Percentiles rank a stretch among this genome's conserved stretches.
These are phyloP conservation scores for Quercus phellos DNA, from an alignment of 331 rosid genomes.

Conservation along the genomic window DNA sequence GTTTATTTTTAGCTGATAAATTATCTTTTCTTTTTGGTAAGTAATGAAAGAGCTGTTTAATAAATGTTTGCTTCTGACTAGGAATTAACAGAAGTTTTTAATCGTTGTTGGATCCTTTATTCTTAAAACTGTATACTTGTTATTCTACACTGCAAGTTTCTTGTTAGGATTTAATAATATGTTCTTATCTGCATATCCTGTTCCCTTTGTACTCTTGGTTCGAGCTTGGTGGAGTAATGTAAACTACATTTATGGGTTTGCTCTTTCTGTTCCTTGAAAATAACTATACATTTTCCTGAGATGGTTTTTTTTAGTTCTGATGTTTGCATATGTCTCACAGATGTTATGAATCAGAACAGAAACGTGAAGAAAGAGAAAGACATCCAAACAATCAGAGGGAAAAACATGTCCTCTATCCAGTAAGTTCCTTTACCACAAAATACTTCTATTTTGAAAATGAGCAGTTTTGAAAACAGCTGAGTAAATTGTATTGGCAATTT, in stretches of 20 bases:
- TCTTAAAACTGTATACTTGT: background rate
- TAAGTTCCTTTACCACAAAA: slow-evolving; percentile 24
- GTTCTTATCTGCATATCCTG: background rate
- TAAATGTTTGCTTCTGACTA: background rate
- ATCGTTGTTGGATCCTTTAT: background rate
- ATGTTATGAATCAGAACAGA: slow-evolving; percentile 77
- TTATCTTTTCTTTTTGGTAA: background rate
- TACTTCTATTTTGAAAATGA: too few species aligned
- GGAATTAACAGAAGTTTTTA: background rate
- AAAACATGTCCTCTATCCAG: slow-evolving; percentile 62
- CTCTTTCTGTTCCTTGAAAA: too few species aligned
- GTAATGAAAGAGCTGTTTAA: background rate
- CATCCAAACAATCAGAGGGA: slow-evolving; percentile 83
- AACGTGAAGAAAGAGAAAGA: slow-evolving; percentile 79
- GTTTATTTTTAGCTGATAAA: background rate
- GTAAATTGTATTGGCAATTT: background rate
- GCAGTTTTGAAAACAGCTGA: background rate
- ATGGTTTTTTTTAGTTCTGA: background rate
- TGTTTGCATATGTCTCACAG: slow-evolving; percentile 27
- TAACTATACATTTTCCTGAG: background rate
- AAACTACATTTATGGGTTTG: background rate
- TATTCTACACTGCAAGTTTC: background rate
- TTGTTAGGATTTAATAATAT: background rate
- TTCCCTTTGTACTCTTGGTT: background rate
- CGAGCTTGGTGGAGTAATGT: background rate